These are phyloP conservation scores for Malus sieversii DNA, from an alignment of 306 rosid species.

Conservation along the genomic window DNA sequence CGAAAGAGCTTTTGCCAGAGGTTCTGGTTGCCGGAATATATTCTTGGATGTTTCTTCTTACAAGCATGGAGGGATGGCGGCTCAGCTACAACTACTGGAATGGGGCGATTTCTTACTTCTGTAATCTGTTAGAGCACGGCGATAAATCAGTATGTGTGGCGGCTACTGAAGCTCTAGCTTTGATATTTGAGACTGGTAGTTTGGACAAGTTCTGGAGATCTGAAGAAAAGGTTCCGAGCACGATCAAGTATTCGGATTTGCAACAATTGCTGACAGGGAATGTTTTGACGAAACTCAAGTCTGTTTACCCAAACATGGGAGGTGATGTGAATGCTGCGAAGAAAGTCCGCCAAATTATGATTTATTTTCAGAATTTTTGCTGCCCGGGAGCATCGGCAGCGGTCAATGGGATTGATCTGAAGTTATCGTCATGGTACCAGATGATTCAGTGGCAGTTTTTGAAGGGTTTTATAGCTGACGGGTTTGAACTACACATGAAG, in stretches of 20 bases:
- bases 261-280: not conserved
- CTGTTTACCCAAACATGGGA: not conserved
- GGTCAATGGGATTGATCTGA: slow-evolving; percentile 7
- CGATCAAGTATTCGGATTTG: not conserved
- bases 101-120: slow-evolving; percentile 18
- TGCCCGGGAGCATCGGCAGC: not conserved
- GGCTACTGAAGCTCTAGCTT: slow-evolving; percentile 22
- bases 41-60: slow-evolving; percentile 33
- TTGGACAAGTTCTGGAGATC: slow-evolving; percentile 14
- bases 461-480: not conserved
- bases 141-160: slow-evolving; percentile 7
- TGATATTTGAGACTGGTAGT: slow-evolving; percentile 12
- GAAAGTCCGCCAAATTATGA: not conserved
- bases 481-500: not conserved
- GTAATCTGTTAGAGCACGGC: slow-evolving; percentile 2
- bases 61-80: slow-evolving; percentile 18
- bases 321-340: not conserved
- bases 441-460: slow-evolving; percentile 8
- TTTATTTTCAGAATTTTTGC: slow-evolving; percentile 1
- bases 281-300: not conserved
- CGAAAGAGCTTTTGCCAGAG: not conserved
- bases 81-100: slow-evolving; percentile 13
- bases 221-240: not conserved
- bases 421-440: slow-evolving; percentile 18
- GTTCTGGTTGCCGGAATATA: slow-evolving; percentile 19